A percentile compares a stretch with the other conserved stretches of the same genome.
Conservation (phyloP, 176 grass and related monocot species). For the Eragrostis curvula region DNA sequence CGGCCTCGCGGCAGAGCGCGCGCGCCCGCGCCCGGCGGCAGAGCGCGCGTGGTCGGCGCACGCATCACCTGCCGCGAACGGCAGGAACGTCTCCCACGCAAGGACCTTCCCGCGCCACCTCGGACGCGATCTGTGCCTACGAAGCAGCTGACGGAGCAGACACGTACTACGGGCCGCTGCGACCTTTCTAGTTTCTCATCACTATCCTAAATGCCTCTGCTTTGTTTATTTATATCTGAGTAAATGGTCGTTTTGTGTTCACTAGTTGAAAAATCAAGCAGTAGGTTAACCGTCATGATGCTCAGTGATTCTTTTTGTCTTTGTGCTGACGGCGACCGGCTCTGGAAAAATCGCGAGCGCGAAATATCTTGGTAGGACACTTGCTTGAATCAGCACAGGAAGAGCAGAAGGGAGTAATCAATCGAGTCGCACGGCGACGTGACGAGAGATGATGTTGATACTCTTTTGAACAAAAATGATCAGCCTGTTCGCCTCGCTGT, state of each 20-base stretch:
- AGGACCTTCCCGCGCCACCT: neutral
- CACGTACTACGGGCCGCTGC: neutral
- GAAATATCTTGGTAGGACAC: neutral
- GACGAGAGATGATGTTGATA: neutral
- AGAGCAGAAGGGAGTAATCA: neutral
- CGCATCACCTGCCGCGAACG: conserved; percentile 19
- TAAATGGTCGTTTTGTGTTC: no score
- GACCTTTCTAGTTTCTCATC: neutral
- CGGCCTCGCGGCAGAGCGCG: conserved; percentile 1
- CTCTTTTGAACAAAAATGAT: no score
- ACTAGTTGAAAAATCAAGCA: no score
- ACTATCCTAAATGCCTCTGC: no score
- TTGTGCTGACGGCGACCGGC: neutral
- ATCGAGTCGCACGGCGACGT: neutral
- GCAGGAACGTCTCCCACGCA: neutral
- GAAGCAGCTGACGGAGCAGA: neutral
- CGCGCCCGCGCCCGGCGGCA: conserved; percentile 1
- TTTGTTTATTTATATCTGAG: no score
- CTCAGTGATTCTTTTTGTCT: neutral
- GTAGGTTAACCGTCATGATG: neutral
- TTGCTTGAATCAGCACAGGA: neutral
- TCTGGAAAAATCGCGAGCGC: no score
- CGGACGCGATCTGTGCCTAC: conserved; percentile 15
- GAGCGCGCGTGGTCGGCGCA: conserved; percentile 27
- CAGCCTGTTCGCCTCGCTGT: no score